Evolutionary conservation across 2,329 filamentous ascomycete species (phyloP).

Genomic region (Catunica adiposa): DNA sequence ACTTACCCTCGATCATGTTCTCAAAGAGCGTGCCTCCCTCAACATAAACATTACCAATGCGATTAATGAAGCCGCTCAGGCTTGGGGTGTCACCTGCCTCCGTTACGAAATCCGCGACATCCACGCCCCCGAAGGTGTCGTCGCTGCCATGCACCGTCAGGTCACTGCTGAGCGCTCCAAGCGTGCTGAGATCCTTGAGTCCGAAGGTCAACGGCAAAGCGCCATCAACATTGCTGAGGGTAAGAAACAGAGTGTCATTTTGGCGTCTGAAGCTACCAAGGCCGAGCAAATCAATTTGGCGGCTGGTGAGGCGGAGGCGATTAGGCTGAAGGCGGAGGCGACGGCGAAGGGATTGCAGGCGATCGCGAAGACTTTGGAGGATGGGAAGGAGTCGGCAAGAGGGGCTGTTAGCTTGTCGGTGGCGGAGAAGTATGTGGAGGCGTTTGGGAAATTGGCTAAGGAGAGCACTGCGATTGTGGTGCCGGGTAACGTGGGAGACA

Average conservation of each 20-base stretch:
- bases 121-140: slow-evolving; percentile 81
- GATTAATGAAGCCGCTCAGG: slow-evolving; percentile 93
- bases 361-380: slow-evolving; percentile 58
- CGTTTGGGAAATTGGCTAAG: slow-evolving; percentile 80
- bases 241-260: slow-evolving; percentile 88
- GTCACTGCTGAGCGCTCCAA: slow-evolving; percentile 96
- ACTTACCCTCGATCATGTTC: slow-evolving; percentile 85
- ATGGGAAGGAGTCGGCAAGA: slow-evolving; percentile 60
- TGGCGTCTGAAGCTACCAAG: slow-evolving; percentile 81
- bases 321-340: slow-evolving; percentile 66
- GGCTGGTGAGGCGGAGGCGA: slow-evolving; percentile 84
- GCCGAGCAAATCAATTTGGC: slow-evolving; percentile 89
- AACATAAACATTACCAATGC: slow-evolving; percentile 98
- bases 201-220: slow-evolving; percentile 88
- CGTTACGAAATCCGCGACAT: slow-evolving; percentile 98
- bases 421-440: slow-evolving; percentile 95
- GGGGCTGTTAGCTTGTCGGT: slow-evolving; percentile 73
- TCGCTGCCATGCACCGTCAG: slow-evolving; percentile 95
- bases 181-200: slow-evolving; percentile 92
- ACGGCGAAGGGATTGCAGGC: slow-evolving; percentile 80
- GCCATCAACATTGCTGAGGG: slow-evolving; percentile 99
- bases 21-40: slow-evolving; percentile 89
- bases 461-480: slow-evolving; percentile 93
- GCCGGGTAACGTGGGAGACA: slow-evolving; percentile 90
- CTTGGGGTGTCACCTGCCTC: slow-evolving; percentile 91